A percentile compares a stretch with the other conserved stretches of the same genome.
Conservation (phyloP, 768 basidiomycete genomes). For the Naganishia randhawae region DNA sequence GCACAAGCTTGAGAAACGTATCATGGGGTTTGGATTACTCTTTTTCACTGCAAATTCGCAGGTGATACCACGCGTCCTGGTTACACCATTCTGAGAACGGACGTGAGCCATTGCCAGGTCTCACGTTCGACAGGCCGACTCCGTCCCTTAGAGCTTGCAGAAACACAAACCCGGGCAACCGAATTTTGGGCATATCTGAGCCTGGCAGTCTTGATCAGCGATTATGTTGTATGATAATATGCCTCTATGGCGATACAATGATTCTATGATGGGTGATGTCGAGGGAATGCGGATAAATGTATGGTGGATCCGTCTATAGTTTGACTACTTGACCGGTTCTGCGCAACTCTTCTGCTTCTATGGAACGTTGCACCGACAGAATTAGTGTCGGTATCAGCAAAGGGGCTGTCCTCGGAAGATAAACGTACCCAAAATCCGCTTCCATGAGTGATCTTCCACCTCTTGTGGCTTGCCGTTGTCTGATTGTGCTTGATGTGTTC, state of each 20-base stretch:
- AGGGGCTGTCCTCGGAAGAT: not conserved
- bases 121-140: conserved; percentile 7
- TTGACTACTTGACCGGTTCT: conserved; percentile 12
- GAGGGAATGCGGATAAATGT: not conserved
- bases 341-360: conserved; percentile 14
- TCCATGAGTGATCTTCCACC: conserved; percentile 45
- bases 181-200: no score
- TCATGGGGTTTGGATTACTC: no score
- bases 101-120: conserved; percentile 6
- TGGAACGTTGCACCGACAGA: no score
- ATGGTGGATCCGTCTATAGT: conserved; percentile 7
- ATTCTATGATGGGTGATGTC: not conserved
- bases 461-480: conserved; percentile 27
- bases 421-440: conserved; percentile 41
- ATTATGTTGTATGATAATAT: not conserved
- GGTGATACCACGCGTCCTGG: not conserved
- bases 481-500: conserved; percentile 31
- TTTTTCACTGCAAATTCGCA: not conserved
- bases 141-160: conserved; percentile 1
- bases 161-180: not conserved
- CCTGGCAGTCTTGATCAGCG: no score
- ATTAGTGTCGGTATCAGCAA: not conserved
- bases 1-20: not conserved
- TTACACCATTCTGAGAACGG: not conserved
- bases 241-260: conserved; percentile 20